Percentiles rank a stretch among this genome's conserved stretches.
phyloP scores from a whole-genome alignment of 192 early-diverging fungal species.

The Coemansia umbellata region DNA sequence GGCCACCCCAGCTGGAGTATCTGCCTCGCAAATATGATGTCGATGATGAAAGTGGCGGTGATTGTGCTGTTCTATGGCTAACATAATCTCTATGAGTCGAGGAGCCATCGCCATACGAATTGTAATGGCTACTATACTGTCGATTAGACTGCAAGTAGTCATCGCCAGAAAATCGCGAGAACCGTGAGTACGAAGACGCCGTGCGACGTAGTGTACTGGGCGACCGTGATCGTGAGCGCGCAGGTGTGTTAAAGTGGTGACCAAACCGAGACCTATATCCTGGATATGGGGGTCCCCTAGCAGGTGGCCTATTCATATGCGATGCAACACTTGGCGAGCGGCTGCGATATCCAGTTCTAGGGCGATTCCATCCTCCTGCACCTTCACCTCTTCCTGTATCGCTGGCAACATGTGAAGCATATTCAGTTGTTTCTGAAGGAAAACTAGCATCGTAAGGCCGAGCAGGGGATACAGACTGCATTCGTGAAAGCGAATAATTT shows the following conservation, averaged over 20 bases:
- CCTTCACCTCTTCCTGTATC: background rate
- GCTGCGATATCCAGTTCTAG: conserved; percentile 5
- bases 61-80: no score
- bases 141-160: conserved; percentile 5
- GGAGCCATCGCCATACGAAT: conserved; percentile 3
- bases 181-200: conserved; percentile 12
- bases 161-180: conserved; percentile 2
- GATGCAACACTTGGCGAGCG: conserved; percentile 12
- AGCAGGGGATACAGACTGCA: background rate
- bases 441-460: background rate
- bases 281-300: conserved; percentile 5
- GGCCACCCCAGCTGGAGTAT: conserved; percentile 15
- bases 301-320: conserved; percentile 16
- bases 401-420: background rate
- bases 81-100: background rate
- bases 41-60: background rate
- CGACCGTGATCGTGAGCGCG: conserved; percentile 33
- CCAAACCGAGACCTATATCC: conserved; percentile 15
- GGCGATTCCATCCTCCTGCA: background rate
- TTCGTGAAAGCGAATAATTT: background rate
- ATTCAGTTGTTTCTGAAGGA: background rate
- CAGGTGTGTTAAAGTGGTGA: background rate
- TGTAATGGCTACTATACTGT: background rate
- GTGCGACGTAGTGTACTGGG: conserved; percentile 8
- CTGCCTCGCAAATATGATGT: conserved; percentile 8